Evolutionary conservation across 2,329 filamentous ascomycete species (phyloP).

Genomic region (Ophiocordyceps australis): DNA sequence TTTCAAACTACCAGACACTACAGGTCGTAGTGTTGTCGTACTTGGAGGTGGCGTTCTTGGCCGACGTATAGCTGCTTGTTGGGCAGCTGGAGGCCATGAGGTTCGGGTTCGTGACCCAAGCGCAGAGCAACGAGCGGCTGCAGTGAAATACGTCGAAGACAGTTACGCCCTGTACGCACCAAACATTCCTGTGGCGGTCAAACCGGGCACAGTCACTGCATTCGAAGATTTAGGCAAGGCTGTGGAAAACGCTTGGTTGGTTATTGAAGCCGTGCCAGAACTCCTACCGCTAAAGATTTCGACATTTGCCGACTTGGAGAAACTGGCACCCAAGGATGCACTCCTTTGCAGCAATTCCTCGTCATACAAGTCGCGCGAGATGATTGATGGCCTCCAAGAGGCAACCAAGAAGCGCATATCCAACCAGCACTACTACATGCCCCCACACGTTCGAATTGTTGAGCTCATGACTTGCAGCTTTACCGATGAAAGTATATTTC

Average conservation of each 20-base stretch:
- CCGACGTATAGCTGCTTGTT: constrained; percentile 19
- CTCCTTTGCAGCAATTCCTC: constrained; percentile 32
- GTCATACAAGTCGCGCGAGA: constrained; percentile 29
- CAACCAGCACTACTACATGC: constrained; percentile 35
- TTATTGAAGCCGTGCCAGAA: constrained; percentile 35
- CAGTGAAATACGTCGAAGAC: constrained; percentile 18
- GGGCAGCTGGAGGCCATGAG: constrained; percentile 21
- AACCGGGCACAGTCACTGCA: constrained; percentile 10
- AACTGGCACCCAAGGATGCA: constrained; percentile 19
- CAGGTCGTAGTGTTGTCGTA: constrained; percentile 11
- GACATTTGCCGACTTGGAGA: constrained; percentile 27
- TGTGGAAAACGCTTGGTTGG: constrained; percentile 27
- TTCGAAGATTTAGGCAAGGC: constrained; percentile 19
- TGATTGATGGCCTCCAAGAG: constrained; percentile 22
- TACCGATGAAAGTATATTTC: constrained; percentile 22
- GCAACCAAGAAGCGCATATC: constrained; percentile 18
- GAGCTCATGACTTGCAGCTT: constrained; percentile 33
- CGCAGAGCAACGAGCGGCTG: constrained; percentile 14
- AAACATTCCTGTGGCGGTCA: constrained; percentile 5
- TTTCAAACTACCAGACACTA: neutral
- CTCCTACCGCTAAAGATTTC: constrained; percentile 26
- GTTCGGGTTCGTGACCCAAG: constrained; percentile 23
- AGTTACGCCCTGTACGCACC: constrained; percentile 13
- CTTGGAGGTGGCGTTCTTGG: constrained; percentile 23
- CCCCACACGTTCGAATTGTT: constrained; percentile 22